Base-by-base conservation (phyloP, 768 basidiomycete genomes). In the Russula foetens region DNA sequence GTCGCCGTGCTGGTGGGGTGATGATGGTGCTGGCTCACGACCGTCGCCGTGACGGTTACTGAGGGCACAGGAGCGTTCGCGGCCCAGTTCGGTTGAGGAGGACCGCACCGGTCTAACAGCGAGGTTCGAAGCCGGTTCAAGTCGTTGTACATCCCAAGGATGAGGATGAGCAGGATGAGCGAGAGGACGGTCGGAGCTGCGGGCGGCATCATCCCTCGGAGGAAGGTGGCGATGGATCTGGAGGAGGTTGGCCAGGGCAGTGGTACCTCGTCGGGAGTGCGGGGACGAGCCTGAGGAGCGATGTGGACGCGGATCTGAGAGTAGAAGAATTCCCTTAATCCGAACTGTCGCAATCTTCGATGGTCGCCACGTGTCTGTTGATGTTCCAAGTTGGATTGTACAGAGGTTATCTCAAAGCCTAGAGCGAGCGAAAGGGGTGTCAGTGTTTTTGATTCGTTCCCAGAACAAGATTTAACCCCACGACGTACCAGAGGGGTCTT, bases 371-470 rank as follows among this genome's bases (percentile, higher is more conserved):
- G 60, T 29, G 71, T 66, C 61, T 78, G 76, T 58, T 81, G 78
- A 66, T 86, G 77, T 38, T 74, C 71, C 58, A 88, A 73, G 69
- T 86, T 90, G 14, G 86, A 83, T 11, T 71, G 73, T 23, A 83
- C 60, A 15, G 76, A 74, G 7, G 69, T 65, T 49, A 79, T 73
- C 45, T 78, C 76, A 62, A 79, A 68, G 53, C 76, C 79, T 81
- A 39, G 31, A 26, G 50, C 1, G 24, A 19, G n/a, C 66, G 38
- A 38, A 15, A 11, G 15, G 39, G 55, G 26, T 43, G 45, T 35
- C n/a, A n/a, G n/a, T 24, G 3, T 41, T 41, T 41, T 17, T 41
- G 4, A 28, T 33, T 11, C 29, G 50, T 38, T 28, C 26, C 14
- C n/a, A 23, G 39, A 15, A 17, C 8, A 28, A 49, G 47, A 44